Evolutionary conservation across 352 stramenopile genomes (phyloP), one percentile per base, ranked within the genome.

Genomic region (Phytophthora idaei): DNA sequence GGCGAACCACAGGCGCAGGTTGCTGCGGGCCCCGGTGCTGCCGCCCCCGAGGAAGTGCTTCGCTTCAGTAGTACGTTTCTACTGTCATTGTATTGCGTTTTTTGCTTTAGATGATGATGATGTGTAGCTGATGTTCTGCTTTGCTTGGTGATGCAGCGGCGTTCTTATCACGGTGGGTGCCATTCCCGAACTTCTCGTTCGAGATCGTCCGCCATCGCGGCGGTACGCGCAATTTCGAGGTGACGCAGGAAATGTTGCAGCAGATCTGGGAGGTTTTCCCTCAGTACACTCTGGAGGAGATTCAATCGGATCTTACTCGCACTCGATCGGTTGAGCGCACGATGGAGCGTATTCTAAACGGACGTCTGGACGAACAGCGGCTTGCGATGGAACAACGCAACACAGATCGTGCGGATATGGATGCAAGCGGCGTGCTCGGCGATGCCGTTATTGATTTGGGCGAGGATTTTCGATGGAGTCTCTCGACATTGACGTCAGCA

Each of bases 251-350:
- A 57, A 93, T 91, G 81, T 27, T 90, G 11, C 83, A 90, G 47
- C 85, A 86, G 34, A 85, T 93, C 11, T 87, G 76, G 62, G 83
- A 93, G 27, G 74, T 93, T 11, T 93, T 93, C 34, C 85, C 85
- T 2, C 85, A 93, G 51, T 90, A 87, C 61, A 80, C 77, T 0
- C 56, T 76, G 0, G 81, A 91, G 39, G 74, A 83, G 10, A 81
- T 93, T 53, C 76, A 67, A 8, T 71, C 64, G 4, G 85, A 93
- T 61, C 65, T 93, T 15, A 60, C 58, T 48, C 70, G 62, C 12
- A 92, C 83, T 28, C 78, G 76, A 17, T 93, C 85, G 0, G 69
- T 84, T 4, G 83, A 91, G 45, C 73, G 79, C 37, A 93, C 85
- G 7, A 91, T 91, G 67, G 83, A 93, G 60, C 80, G 81, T 15